Base-by-base conservation (phyloP, 768 basidiomycete genomes). In the Boletellus ananiceps region DNA sequence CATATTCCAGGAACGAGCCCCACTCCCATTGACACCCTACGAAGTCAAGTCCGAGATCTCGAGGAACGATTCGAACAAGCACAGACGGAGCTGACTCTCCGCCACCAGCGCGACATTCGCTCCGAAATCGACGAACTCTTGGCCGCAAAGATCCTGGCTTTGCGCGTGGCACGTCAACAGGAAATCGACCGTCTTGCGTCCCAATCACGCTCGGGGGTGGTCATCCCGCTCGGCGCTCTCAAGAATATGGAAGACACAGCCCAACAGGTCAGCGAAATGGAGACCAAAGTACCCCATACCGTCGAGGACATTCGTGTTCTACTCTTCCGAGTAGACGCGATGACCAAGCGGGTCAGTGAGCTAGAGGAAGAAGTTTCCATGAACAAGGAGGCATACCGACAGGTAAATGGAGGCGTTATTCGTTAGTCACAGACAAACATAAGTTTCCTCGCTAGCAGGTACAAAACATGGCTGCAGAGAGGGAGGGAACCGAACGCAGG, bases 21-120 rank as follows among this genome's bases (percentile, higher is more conserved):
- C n/a, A 21, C 35, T 19, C 18, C 15, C 11, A 21, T 56, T 5
- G 51, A 57, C 33, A 44, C 50, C 5, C 40, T 67, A 41, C 56
- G 32, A 45, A 47, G 11, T 40, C 59, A 44, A 23, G 18, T 69
- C 12, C 57, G 29, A 27, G 47, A 62, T 21, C 52, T 68, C 14
- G 66, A 62, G 42, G 57, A 66, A 31, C 57, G 57, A n/a, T 47
- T 69, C 8, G 66, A 67, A n/a, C 64, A 68, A 44, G 51, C 60
- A 7, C 63, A 58, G 8, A 56, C 68, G 5, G 61, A 63, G 29
- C 50, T 69, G 15, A 64, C 68, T n/a, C 52, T 69, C 25, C 52
- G 47, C 35, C 63, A 41, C 38, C 59, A 16, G 31, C 42, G 37
- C 25, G 52, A 68, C 16, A 46, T 58, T 12, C 43, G 40, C 25